These are phyloP conservation scores for Ilyonectria destructans DNA, from an alignment of 2,329 filamentous ascomycete species.

Conservation along the genomic window DNA sequence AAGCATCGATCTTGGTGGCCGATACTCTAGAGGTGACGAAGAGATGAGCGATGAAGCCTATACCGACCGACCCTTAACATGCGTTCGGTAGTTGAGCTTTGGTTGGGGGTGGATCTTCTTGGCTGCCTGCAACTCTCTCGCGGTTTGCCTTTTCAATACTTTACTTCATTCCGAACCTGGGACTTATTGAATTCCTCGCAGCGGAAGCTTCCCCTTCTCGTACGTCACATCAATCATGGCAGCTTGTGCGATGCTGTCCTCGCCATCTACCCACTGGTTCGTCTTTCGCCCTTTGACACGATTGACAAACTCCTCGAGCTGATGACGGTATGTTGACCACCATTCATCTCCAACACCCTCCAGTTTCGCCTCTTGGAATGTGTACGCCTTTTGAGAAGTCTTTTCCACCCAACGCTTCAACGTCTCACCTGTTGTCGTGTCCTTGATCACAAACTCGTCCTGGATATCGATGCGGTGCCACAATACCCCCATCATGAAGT, in stretches of 20 bases:
- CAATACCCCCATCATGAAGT: background rate
- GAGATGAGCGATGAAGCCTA: no score
- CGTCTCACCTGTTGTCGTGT: background rate
- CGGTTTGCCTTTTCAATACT: no score
- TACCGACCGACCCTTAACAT: no score
- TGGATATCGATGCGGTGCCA: conserved; percentile 19
- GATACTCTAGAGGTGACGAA: no score
- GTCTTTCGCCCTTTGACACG: background rate
- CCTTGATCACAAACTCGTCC: background rate
- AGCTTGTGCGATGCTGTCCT: conserved; percentile 9
- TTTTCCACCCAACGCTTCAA: conserved; percentile 9
- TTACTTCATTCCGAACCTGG: background rate
- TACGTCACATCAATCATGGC: conserved; percentile 26
- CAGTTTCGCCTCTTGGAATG: background rate
- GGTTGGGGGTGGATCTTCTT: no score
- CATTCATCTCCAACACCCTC: conserved; percentile 6
- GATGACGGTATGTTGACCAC: conserved; percentile 17
- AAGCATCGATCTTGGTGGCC: no score
- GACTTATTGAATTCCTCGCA: background rate
- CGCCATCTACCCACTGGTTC: background rate
- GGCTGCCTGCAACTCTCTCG: background rate
- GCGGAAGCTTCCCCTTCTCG: background rate
- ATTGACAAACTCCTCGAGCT: conserved; percentile 20
- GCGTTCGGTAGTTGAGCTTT: no score
- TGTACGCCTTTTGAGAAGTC: conserved; percentile 9